phyloP scores from a whole-genome alignment of 306 rosid species.

The Hippophae tibetana region DNA sequence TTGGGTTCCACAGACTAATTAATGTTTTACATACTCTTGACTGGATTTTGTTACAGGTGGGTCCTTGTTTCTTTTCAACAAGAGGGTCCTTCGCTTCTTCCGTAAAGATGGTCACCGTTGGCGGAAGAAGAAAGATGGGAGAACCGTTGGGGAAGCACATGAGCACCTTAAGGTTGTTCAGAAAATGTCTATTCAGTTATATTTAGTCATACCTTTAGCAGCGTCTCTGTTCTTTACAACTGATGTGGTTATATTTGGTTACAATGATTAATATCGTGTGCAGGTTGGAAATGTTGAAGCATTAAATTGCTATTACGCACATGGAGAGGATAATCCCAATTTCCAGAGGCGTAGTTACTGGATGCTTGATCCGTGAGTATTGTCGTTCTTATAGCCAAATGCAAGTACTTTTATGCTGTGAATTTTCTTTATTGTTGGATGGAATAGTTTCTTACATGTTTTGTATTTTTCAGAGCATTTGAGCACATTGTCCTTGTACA shows the following conservation, averaged over 20 bases:
- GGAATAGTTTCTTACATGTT: constrained; percentile 20
- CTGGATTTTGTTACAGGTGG: constrained; percentile 54
- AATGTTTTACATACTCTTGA: constrained; percentile 6
- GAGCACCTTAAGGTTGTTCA: constrained; percentile 82
- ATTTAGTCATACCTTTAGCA: constrained; percentile 3
- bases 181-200: constrained; percentile 9
- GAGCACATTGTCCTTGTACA: constrained; percentile 96
- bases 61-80: constrained; percentile 71
- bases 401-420: constrained; percentile 11
- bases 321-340: constrained; percentile 76
- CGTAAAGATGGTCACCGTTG: constrained; percentile 89
- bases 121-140: constrained; percentile 92
- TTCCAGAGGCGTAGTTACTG: constrained; percentile 96
- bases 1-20: constrained; percentile 2
- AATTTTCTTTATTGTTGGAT: constrained; percentile 1
- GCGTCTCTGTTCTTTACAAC: constrained; percentile 7
- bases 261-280: constrained; percentile 18
- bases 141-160: constrained; percentile 87
- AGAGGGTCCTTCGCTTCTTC: constrained; percentile 80
- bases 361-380: constrained; percentile 92
- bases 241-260: neutral
- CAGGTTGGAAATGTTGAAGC: constrained; percentile 89
- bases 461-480: constrained; percentile 53
- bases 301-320: constrained; percentile 91
- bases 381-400: constrained; percentile 16